A percentile compares a stretch with the other conserved stretches of the same genome.
Evolutionary conservation across 192 early-diverging fungal species (phyloP).

Genomic region (Thamnidium elegans): DNA sequence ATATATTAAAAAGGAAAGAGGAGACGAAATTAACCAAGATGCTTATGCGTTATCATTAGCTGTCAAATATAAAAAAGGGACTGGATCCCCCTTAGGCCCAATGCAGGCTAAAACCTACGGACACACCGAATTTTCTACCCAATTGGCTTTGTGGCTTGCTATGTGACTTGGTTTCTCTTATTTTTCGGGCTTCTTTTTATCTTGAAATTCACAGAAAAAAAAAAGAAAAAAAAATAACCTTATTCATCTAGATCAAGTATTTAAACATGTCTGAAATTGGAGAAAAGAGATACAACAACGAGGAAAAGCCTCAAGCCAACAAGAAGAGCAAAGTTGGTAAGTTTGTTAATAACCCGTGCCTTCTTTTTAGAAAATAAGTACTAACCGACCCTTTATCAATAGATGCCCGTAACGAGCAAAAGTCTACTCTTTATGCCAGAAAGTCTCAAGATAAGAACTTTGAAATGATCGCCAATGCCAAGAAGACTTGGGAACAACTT

Average conservation of each 20-base stretch:
- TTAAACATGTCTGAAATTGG: slow-evolving; percentile 17
- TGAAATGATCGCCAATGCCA: slow-evolving; percentile 68
- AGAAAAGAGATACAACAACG: slow-evolving; percentile 10
- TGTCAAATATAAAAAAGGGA: no score
- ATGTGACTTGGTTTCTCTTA: no score
- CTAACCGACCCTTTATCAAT: neutral
- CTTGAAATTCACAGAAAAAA: neutral
- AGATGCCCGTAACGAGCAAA: slow-evolving; percentile 57
- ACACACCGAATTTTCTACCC: no score
- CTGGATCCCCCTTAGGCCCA: no score
- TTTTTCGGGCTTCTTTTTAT: neutral
- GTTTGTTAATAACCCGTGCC: no score
- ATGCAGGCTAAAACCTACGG: no score
- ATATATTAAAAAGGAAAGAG: no score
- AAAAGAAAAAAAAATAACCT: neutral
- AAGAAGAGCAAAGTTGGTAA: slow-evolving; percentile 22
- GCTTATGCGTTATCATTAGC: no score
- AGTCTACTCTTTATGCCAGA: slow-evolving; percentile 54
- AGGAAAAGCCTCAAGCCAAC: slow-evolving; percentile 8
- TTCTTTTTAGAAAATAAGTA: no score
- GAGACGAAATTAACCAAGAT: no score
- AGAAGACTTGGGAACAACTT: slow-evolving; percentile 85
- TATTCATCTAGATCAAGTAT: neutral
- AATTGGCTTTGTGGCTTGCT: no score
- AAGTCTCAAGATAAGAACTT: slow-evolving; percentile 62